Conservation (phyloP, 2,329 filamentous ascomycete species). For the Botrytis deweyae region DNA sequence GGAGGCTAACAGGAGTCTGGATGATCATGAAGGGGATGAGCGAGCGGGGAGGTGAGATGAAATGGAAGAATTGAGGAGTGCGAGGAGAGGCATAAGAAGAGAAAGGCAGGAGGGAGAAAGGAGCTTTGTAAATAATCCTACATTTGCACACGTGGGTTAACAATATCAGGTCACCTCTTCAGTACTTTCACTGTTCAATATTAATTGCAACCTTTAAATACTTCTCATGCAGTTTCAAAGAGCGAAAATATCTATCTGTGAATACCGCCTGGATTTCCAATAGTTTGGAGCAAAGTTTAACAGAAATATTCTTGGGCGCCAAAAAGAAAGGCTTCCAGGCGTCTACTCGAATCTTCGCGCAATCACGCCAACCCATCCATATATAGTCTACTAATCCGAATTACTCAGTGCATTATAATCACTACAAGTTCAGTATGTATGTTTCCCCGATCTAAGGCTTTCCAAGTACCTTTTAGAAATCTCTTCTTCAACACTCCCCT, state of each 20-base stretch:
- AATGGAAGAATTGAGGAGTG: neutral
- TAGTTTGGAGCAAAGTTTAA: neutral
- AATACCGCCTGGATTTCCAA: neutral
- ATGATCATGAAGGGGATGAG: neutral
- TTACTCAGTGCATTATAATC: too few species aligned
- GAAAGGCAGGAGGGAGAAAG: neutral
- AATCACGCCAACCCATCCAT: too few species aligned
- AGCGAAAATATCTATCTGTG: fast-evolving
- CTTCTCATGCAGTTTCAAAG: neutral
- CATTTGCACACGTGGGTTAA: neutral
- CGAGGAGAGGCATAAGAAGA: neutral
- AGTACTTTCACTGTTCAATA: neutral
- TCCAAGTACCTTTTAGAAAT: too few species aligned
- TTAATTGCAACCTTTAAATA: neutral
- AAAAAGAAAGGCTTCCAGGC: too few species aligned
- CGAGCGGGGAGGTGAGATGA: neutral
- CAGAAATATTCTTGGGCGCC: neutral
- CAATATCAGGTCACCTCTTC: neutral
- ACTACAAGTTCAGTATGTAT: too few species aligned
- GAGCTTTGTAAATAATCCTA: neutral
- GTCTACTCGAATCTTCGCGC: too few species aligned
- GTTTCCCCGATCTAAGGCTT: too few species aligned
- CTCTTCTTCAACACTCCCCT: too few species aligned
- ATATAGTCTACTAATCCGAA: too few species aligned
- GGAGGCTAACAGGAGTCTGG: neutral